A percentile compares a stretch with the other conserved stretches of the same genome.
Conservation (phyloP, 2,329 filamentous ascomycete species). For the Colletotrichum sp. region DNA sequence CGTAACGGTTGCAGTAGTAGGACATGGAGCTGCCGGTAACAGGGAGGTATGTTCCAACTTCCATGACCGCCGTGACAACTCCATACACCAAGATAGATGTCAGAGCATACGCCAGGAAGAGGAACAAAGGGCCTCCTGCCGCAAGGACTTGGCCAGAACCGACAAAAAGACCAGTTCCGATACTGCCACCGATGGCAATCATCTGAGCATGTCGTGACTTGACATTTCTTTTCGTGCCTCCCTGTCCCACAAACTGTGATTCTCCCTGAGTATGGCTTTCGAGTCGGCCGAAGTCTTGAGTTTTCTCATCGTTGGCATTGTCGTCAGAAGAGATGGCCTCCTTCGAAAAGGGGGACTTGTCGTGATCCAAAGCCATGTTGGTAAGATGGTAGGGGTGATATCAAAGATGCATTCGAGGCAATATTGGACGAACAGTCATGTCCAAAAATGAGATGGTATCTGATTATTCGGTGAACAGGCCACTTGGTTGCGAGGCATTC, state of each 20-base stretch:
- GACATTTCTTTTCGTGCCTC: slow-evolving; percentile 23
- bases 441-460: not conserved
- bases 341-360: not conserved
- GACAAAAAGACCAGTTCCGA: slow-evolving; percentile 53
- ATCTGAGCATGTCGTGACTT: slow-evolving; percentile 51
- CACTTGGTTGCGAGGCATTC: not conserved
- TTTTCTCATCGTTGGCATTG: not conserved
- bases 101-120: slow-evolving; percentile 46
- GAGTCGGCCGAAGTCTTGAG: not conserved
- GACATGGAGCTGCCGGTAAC: slow-evolving; percentile 54
- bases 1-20: slow-evolving; percentile 45
- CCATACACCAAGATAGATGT: slow-evolving; percentile 48
- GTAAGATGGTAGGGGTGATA: not conserved
- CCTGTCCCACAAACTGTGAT: not conserved
- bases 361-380: not conserved
- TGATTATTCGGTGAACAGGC: not conserved
- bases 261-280: not conserved
- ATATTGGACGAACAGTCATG: not conserved
- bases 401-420: not conserved
- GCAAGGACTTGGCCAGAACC: slow-evolving; percentile 44
- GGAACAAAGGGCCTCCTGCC: slow-evolving; percentile 45
- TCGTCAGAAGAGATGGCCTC: not conserved
- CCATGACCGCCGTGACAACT: slow-evolving; percentile 52
- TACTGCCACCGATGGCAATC: slow-evolving; percentile 52
- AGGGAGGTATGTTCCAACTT: slow-evolving; percentile 57